Percentiles rank a stretch among this genome's conserved stretches.
These are phyloP conservation scores for Xylaria acuta DNA, from an alignment of 495 filamentous ascomycete species.

Conservation along the genomic window DNA sequence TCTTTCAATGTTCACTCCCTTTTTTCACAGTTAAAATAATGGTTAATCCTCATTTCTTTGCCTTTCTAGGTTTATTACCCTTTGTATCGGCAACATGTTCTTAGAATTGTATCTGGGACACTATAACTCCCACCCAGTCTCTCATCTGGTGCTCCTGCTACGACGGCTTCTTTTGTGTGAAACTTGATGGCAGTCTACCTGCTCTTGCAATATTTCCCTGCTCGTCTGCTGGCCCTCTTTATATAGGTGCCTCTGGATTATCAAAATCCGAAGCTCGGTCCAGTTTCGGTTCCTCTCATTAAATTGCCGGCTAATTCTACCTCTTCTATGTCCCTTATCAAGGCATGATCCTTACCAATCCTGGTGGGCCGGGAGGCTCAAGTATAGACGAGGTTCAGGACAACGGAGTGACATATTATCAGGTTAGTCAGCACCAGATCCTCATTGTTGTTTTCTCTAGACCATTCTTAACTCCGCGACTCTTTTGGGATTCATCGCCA, in stretches of 20 bases:
- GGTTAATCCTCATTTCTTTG: neutral
- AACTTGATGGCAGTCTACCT: conserved; percentile 21
- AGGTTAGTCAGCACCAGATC: conserved; percentile 1
- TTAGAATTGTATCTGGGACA: conserved; percentile 25
- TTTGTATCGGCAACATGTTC: neutral
- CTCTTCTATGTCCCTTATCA: conserved; percentile 25
- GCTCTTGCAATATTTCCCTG: neutral
- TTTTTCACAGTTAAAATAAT: neutral
- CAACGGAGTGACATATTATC: conserved; percentile 11
- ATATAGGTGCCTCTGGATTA: conserved; percentile 28
- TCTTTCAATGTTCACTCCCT: neutral
- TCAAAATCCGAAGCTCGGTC: conserved; percentile 20
- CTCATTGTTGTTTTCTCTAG: conserved; percentile 5
- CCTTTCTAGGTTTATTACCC: neutral
- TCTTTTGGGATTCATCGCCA: neutral
- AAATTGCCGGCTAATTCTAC: conserved; percentile 38
- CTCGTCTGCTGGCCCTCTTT: neutral
- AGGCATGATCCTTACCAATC: conserved; percentile 48
- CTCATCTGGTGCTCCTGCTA: conserved; percentile 26
- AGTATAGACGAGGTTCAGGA: conserved; percentile 31
- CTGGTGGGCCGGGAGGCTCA: conserved; percentile 48
- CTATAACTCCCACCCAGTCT: conserved; percentile 25
- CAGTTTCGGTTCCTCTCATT: conserved; percentile 16
- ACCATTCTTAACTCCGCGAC: neutral
- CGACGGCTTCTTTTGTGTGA: conserved; percentile 25